Percentiles rank a stretch among this genome's conserved stretches.
Conservation (phyloP, 2,329 filamentous ascomycete species). For the Cladophialophora carrionii region DNA sequence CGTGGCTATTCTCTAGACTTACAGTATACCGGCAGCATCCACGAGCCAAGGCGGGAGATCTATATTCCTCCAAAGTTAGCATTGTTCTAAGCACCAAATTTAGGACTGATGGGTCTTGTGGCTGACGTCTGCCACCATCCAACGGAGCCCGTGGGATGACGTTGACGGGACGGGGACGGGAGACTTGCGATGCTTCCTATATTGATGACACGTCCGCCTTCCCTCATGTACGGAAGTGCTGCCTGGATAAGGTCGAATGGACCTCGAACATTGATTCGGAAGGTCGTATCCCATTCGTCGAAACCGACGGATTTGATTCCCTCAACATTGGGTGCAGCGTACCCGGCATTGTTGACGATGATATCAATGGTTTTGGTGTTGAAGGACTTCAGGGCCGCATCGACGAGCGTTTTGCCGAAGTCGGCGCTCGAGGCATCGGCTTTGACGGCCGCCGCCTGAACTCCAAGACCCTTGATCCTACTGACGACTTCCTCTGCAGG, state of each 20-base stretch:
- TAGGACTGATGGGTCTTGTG: neutral
- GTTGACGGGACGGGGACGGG: neutral
- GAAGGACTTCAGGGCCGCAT: conserved; percentile 32
- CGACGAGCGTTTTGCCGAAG: conserved; percentile 28
- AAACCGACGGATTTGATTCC: conserved; percentile 26
- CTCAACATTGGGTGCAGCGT: conserved; percentile 20
- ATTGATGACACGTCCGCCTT: conserved; percentile 57
- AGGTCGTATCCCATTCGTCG: conserved; percentile 54
- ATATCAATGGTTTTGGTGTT: conserved; percentile 32
- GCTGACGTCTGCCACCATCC: neutral
- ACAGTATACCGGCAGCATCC: conserved; percentile 50
- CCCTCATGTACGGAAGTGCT: conserved; percentile 55
- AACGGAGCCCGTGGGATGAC: neutral
- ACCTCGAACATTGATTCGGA: conserved; percentile 61
- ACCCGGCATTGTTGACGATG: conserved; percentile 36
- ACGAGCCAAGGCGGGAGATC: conserved; percentile 31
- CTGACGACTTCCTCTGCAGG: conserved; percentile 40
- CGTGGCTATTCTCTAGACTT: neutral
- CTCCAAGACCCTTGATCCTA: conserved; percentile 26
- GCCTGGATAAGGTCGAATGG: conserved; percentile 59
- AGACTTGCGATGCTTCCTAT: conserved; percentile 25
- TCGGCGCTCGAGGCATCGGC: conserved; percentile 27
- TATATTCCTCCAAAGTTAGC: neutral
- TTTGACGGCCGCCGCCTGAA: conserved; percentile 27
- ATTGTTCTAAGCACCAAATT: neutral